Evolutionary conservation across 2,329 filamentous ascomycete genomes (phyloP).

Genomic region (Thielaviopsis euricoi): DNA sequence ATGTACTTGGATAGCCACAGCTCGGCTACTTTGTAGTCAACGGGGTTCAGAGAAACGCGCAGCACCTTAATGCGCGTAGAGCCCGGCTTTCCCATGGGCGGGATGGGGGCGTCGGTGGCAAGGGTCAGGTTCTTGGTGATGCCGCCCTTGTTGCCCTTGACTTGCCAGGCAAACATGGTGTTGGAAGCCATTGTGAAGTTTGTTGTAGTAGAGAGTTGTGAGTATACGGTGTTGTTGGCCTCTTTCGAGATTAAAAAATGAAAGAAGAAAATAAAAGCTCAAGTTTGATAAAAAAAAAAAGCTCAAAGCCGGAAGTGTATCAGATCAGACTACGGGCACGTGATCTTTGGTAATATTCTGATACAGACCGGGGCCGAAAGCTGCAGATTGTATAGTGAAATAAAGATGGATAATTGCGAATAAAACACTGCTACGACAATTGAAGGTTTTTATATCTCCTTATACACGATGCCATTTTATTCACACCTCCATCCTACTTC

Average conservation of each 20-base stretch:
- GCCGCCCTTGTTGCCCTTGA: slow-evolving; percentile 14
- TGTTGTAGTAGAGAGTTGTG: background rate
- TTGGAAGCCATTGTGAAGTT: slow-evolving; percentile 5
- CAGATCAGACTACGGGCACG: too few relatives aligned
- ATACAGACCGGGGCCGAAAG: too few relatives aligned
- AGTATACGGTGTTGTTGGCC: background rate
- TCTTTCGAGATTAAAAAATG: too few relatives aligned
- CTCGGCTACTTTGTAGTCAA: slow-evolving; percentile 32
- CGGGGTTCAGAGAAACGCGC: slow-evolving; percentile 29
- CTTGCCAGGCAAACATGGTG: slow-evolving; percentile 12
- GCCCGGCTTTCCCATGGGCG: slow-evolving; percentile 13
- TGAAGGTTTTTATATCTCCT: too few relatives aligned
- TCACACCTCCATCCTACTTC: too few relatives aligned
- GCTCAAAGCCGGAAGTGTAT: too few relatives aligned
- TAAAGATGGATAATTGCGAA: too few relatives aligned
- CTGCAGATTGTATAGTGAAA: too few relatives aligned
- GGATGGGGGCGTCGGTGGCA: slow-evolving; percentile 12
- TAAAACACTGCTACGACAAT: too few relatives aligned
- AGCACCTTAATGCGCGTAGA: slow-evolving; percentile 28
- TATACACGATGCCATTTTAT: too few relatives aligned
- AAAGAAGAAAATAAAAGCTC: background rate
- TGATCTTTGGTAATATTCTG: too few relatives aligned
- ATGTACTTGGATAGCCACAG: slow-evolving; percentile 17
- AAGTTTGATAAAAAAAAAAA: too few relatives aligned
- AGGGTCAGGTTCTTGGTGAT: slow-evolving; percentile 16